These are phyloP conservation scores for Oropetium thomaeum DNA, from an alignment of 176 grass and related monocot species.

Conservation along the genomic window DNA sequence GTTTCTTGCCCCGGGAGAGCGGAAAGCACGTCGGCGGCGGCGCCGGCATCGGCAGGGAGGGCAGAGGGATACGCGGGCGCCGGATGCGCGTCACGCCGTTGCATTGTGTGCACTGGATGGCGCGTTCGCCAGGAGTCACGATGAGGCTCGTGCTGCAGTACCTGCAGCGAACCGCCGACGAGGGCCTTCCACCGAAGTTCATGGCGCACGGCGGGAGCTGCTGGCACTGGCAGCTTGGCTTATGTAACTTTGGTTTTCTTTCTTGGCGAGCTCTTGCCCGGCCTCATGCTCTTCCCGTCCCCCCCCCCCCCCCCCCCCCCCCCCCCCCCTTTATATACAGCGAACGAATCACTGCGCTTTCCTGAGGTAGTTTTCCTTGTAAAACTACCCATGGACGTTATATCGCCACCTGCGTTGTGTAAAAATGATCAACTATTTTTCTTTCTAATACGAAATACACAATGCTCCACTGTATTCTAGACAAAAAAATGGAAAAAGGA, in stretches of 20 bases:
- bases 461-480: too few relatives aligned
- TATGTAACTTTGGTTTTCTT: not conserved
- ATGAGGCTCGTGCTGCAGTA: conserved; percentile 29
- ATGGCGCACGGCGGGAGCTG: not conserved
- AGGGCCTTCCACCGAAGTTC: not conserved
- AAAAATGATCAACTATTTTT: too few relatives aligned
- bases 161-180: conserved; percentile 26
- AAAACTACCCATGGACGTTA: too few relatives aligned
- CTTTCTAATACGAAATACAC: too few relatives aligned
- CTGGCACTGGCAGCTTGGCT: not conserved
- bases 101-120: conserved; percentile 55
- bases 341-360: not conserved
- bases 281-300: not conserved
- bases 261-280: conserved; percentile 24
- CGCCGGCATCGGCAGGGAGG: not conserved
- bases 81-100: conserved; percentile 42
- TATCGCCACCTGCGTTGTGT: too few relatives aligned
- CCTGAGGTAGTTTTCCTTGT: too few relatives aligned
- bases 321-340: conserved; percentile 26
- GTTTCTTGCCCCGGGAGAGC: conserved; percentile 57
- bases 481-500: too few relatives aligned
- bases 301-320: too few relatives aligned
- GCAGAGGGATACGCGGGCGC: not conserved
- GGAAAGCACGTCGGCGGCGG: conserved; percentile 33
- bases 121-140: conserved; percentile 24